Base-by-base conservation (phyloP, 176 grass and related monocot genomes). In the Oryza australiensis region DNA sequence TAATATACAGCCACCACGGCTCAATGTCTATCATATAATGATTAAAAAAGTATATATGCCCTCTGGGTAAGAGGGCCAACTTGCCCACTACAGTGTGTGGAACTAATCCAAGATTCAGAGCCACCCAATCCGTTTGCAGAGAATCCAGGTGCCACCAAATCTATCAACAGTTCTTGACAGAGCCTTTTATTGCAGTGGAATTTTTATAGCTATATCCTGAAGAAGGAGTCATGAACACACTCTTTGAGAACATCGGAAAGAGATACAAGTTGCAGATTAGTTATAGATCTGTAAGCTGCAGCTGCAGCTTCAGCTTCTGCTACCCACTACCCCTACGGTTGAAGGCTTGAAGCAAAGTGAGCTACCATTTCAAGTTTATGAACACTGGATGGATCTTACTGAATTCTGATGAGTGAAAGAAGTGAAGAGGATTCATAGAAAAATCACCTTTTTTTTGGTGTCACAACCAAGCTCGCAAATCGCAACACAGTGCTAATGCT, bases 91-190 rank as follows among this genome's bases (percentile, higher is more conserved):
- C 16, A 73, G 2, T 55, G 49, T 55, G n/a, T 67, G 4, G 48
- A 68, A 69, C 41, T 33, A 60, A 74, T 73, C 43, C 74, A 57
- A 60, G 35, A 73, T 66, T 43, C 62, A 69, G 28, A 80, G 59
- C 70, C 51, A 73, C 34, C 5, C 77, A 82, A 82, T 49, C 83
- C 60, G 0, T 78, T 68, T 67, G 79, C 79, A 82, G 48, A 82
- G 48, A 89, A 82, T 48, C 83, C n/a, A 67, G 66, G 78, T 60
- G 55, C 83, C 59, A 42, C 35, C 2, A 73, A 74, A 73, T 86
- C 67, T 24, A 86, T 34, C 66, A 32, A 48, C 37, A 68, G 15
- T 43, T 35, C 67, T 78, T 45, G 73, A 28, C 48, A 26, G 68
- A 62, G 48, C 1, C 0, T 62, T 73, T 66, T 10, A 1, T 57